These are phyloP conservation scores for Fusarium coffeatum DNA, from an alignment of 2,329 filamentous ascomycete genomes.

Conservation along the genomic window DNA sequence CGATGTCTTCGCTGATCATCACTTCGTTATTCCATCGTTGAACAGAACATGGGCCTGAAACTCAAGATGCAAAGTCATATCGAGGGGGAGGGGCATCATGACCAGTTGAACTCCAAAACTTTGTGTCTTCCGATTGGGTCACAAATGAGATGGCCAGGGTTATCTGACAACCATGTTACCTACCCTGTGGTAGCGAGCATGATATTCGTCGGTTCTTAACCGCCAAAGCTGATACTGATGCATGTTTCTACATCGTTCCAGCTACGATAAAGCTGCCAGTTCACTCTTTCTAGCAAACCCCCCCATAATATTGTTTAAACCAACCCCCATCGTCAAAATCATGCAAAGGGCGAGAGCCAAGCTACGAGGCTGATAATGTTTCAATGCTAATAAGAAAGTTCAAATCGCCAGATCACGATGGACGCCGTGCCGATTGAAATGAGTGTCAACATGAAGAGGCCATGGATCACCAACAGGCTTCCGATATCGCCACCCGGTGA, in stretches of 20 bases:
- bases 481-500: not conserved
- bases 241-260: constrained; percentile 1
- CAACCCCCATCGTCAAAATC: not conserved
- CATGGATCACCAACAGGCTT: not conserved
- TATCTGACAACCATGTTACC: not conserved
- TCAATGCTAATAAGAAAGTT: not conserved
- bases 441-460: not conserved
- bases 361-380: not conserved
- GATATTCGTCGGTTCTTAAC: not conserved
- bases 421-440: not conserved
- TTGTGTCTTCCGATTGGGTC: constrained; percentile 5
- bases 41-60: constrained; percentile 17
- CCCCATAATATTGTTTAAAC: not conserved
- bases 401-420: not conserved
- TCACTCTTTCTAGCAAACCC: not conserved
- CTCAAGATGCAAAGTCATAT: constrained; percentile 6
- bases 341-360: not conserved
- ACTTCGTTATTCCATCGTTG: constrained; percentile 1
- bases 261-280: not conserved
- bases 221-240: not conserved
- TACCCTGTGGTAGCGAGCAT: constrained; percentile 13
- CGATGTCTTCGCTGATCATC: not conserved
- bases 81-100: constrained; percentile 13
- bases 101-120: constrained; percentile 1
- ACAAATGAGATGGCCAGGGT: not conserved